These are phyloP conservation scores for Diplocarpon mali DNA, from an alignment of 2,329 filamentous ascomycete species.

Conservation along the genomic window DNA sequence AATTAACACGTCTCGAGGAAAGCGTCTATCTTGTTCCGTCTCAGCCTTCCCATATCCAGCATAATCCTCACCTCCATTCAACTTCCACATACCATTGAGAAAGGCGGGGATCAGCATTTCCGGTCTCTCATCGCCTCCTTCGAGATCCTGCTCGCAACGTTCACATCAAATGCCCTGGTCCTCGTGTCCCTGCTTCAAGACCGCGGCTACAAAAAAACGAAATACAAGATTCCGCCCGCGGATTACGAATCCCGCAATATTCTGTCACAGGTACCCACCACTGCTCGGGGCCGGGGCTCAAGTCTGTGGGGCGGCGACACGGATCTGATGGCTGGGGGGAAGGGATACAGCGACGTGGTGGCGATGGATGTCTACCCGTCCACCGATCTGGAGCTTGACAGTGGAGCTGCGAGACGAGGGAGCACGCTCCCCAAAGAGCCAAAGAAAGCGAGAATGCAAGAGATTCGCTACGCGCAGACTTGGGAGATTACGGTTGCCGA, in stretches of 20 bases:
- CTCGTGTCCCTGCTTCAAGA: constrained; percentile 87
- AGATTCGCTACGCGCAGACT: constrained; percentile 17
- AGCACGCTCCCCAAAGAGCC: constrained; percentile 9
- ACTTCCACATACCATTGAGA: constrained; percentile 59
- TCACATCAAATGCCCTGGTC: constrained; percentile 80
- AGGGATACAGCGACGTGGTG: constrained; percentile 36
- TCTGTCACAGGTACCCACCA: constrained; percentile 28
- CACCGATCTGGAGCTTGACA: neutral
- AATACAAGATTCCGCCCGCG: constrained; percentile 41
- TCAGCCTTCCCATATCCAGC: constrained; percentile 70
- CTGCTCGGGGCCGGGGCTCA: constrained; percentile 27
- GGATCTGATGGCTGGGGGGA: constrained; percentile 57
- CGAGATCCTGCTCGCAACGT: constrained; percentile 77
- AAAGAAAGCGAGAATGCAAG: constrained; percentile 24
- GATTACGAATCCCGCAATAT: constrained; percentile 29
- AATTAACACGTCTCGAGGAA: constrained; percentile 41
- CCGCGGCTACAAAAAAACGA: constrained; percentile 76
- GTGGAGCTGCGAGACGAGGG: constrained; percentile 15
- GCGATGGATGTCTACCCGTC: constrained; percentile 4
- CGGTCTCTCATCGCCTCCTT: constrained; percentile 81
- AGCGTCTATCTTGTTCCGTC: constrained; percentile 64
- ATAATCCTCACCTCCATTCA: constrained; percentile 68
- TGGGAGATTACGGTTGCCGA: constrained; percentile 19
- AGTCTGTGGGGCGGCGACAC: constrained; percentile 75
- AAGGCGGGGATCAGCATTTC: constrained; percentile 64